Evolutionary conservation across 768 basidiomycete genomes (phyloP), one percentile per base, ranked within the genome.

Genomic region (Trametes coccinea): DNA sequence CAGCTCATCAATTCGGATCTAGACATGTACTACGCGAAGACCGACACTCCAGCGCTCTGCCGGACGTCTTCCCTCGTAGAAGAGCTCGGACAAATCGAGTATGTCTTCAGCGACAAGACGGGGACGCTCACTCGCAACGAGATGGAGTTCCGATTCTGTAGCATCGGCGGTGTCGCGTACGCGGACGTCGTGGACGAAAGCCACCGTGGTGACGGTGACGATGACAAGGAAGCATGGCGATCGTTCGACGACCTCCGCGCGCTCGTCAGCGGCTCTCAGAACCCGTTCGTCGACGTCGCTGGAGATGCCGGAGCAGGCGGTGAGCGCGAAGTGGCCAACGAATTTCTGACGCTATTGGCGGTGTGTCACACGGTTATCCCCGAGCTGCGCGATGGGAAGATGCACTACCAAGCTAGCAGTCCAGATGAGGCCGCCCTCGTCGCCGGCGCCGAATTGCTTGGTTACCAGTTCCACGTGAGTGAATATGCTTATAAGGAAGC

Each of bases 331-430:
- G 65, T 72, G 2, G 56, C 73, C 31, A 61, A 68, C 56, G 75
- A 77, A 59, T 77, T 76, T 65, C 49, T 77, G 43, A 75, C 73
- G 27, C 65, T 77, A 22, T 80, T 98, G 52, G 90, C 96, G 2
- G 95, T 98, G 37, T 99, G 97, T 66, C 97, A 99, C 71, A 98
- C 97, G 0, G 97, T 99, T 67, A 98, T 98, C 69, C 97, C 97
- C 2, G 97, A 98, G 76, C 75, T 88, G 56, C 86, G 83, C 67
- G 86, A 92, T 61, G 95, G 84, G n/a, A 96, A 95, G 80, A 90
- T 92, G 64, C 79, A 88, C 9, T 99, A 89, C 70, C 97, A 99
- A 73, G 97, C 97, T 2, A 95, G 93, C 64, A 96, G 94, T 78
- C 97, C 97, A 0, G 97, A 98, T 70, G 96, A 99, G 74, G 97